Conservation (phyloP, 352 stramenopile species). For the Pythium aquatile region DNA sequence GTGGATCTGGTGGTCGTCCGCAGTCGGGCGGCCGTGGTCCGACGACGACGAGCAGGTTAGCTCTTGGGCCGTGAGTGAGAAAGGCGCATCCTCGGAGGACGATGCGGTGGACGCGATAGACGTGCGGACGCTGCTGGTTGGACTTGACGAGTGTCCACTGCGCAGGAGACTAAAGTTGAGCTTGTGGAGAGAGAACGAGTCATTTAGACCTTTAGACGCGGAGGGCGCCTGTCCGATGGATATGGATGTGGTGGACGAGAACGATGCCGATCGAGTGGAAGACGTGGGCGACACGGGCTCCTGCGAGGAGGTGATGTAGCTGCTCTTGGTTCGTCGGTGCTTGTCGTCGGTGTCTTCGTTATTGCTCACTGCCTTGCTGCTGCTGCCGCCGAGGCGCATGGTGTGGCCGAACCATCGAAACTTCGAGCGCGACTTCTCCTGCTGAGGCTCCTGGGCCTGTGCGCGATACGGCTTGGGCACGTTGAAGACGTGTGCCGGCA, state of each 20-base stretch:
- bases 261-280: constrained; percentile 11
- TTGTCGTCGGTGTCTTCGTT: neutral
- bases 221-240: neutral
- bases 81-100: constrained; percentile 22
- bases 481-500: constrained; percentile 25
- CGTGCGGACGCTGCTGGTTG: constrained; percentile 21
- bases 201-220: constrained; percentile 11
- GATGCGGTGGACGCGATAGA: constrained; percentile 30
- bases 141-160: neutral
- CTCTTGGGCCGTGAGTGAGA: constrained; percentile 2
- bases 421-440: constrained; percentile 15
- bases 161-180: constrained; percentile 16
- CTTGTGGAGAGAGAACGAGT: neutral
- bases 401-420: constrained; percentile 29
- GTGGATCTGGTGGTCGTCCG: constrained; percentile 9
- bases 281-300: constrained; percentile 4
- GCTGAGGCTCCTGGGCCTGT: neutral
- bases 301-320: constrained; percentile 10
- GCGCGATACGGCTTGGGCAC: constrained; percentile 16
- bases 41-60: neutral
- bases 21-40: neutral
- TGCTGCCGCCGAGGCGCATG: constrained; percentile 21
- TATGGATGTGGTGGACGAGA: neutral
- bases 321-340: constrained; percentile 14
- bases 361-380: neutral